phyloP scores from a whole-genome alignment of 257 asterid genomes.

The Buddleja alternifolia region DNA sequence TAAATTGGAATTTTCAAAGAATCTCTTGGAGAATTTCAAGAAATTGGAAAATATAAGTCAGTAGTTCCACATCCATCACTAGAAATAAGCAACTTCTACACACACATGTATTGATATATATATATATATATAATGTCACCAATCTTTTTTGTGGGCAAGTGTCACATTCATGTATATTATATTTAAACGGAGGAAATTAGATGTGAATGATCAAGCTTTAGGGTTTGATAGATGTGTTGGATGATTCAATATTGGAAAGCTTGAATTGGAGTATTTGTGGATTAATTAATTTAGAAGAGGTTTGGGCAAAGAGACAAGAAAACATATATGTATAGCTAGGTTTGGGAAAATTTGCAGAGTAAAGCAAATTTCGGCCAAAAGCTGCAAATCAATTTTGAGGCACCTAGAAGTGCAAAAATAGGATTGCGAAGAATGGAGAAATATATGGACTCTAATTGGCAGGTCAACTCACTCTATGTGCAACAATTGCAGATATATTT shows the following conservation, averaged over 20 bases:
- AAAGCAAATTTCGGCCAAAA: constrained; percentile 28
- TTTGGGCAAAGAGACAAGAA: constrained; percentile 24
- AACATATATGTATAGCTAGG: no score
- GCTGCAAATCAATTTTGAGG: constrained; percentile 38
- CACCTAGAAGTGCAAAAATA: constrained; percentile 27
- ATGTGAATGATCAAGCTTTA: background rate
- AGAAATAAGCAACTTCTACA: no score
- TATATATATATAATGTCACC: no score
- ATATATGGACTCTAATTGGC: constrained; percentile 58
- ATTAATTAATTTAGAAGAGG: background rate
- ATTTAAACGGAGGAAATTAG: no score
- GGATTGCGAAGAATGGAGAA: constrained; percentile 34
- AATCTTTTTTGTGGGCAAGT: no score
- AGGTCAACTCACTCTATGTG: constrained; percentile 55
- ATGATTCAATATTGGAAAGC: background rate
- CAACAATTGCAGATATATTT: background rate
- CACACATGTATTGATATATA: no score
- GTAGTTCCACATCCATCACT: no score
- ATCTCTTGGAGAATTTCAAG: no score
- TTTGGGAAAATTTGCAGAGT: constrained; percentile 21
- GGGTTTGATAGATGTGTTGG: background rate
- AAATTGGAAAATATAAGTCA: no score
- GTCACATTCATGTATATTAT: no score
- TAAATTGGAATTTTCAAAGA: no score
- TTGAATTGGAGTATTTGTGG: background rate